Evolutionary conservation across 2,329 filamentous ascomycete genomes (phyloP), one percentile per base, ranked within the genome.

Genomic region (Elsinoe batatas): DNA sequence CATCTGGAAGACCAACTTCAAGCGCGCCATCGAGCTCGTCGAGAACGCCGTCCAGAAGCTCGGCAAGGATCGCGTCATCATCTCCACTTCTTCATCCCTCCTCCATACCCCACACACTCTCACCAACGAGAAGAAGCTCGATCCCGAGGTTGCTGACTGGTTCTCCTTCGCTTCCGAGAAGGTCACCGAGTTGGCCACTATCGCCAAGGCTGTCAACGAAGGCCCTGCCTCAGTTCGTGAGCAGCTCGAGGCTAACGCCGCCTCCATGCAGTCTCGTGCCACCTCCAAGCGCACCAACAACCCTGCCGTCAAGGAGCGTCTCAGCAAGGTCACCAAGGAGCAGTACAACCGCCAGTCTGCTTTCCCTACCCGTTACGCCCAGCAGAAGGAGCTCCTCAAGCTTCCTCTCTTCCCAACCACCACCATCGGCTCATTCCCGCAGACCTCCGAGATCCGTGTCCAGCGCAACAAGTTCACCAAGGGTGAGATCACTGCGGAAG

Each of bases 1-100:
- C 83, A 97, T 98, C 81, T 98, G 93, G 93, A 98, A 98, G 88
- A 96, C 90, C 77, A 95, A 97, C 85, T 87, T 96, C 79, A 87
- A 95, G 83, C 83, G 83, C 67, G 90, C 93, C 69, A 94, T 98
- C 63, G 91, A 93, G 79, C 82, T 78, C 62, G 86, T 93, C 60
- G 89, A 97, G 83, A 79, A 82, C 58, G 93, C 91, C 62, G 79
- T 97, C 67, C 88, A 96, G 79, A 89, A 95, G 79, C 83, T 98
- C 61, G 91, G 93, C 77, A 91, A 95, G 81, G 91, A 97, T 64
- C 88, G 93, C 70, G 91, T 98, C 73, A 88, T 98, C 64, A 89
- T 95, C 65, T 88, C 93, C 69, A 96, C 91, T 64, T 97, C 93
- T 69, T 93, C 87, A 80, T 97, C 93, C 64, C 89, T 98, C 65